Evolutionary conservation across 768 basidiomycete species (phyloP), one percentile per base, ranked within the genome.

Genomic region (Vararia minispora): DNA sequence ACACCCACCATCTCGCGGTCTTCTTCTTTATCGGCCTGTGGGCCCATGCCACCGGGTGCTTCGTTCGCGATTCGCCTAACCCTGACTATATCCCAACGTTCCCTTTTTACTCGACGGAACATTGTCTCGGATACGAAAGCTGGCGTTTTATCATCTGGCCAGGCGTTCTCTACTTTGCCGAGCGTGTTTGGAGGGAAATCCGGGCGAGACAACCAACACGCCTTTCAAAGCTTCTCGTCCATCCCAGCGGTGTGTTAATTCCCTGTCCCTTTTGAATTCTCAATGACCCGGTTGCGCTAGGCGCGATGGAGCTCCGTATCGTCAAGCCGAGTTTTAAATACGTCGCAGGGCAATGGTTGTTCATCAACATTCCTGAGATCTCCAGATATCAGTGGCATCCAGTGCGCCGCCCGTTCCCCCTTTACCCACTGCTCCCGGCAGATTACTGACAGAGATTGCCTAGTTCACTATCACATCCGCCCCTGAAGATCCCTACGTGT

Each of bases 381-480:
- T 91, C 88, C 29, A 58, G 51, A 14, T 77, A 71, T 56, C 89
- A 95, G 56, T 97, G 90, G 90, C 91, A 94, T 60, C 91, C 92
- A n/a, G 89, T 91, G 49, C 52, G 84, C 69, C n/a, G 33, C 22
- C 32, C 33, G 7, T 9, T 2, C 25, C 2, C 37, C 13, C 13
- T 44, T 9, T n/a, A 4, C 9, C 37, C n/a, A 37, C 23, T 23
- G 30, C 18, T 23, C 7, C 27, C 17, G 6, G 31, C 23, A 32
- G 9, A 17, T 28, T 26, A 31, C 35, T 47, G 27, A 47, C 34
- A 16, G 6, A 33, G 18, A 27, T 33, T 16, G 28, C 28, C 13
- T 51, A 90, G 84, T 92, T 94, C 61, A 91, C 89, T 27, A 92
- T 92, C 62, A 90, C 89, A 0, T 92, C 89, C 27, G 88, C 91